A percentile compares a stretch with the other conserved stretches of the same genome.
Evolutionary conservation across 441 rosid genomes (phyloP).

Genomic region (Populus hybrid): DNA sequence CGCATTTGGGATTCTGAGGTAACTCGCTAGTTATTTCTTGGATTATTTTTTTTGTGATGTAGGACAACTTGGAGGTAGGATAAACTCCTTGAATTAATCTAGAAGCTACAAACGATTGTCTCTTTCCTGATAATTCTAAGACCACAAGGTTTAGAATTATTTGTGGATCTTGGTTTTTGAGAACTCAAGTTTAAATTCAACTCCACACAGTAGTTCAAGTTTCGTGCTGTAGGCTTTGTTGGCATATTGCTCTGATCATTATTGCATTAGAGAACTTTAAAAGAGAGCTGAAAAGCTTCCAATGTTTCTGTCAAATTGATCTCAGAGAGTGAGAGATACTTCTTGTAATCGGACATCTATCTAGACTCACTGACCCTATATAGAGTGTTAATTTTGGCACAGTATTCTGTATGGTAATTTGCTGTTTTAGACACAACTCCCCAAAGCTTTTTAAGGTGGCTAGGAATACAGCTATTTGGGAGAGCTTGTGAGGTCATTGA

Average conservation of each 20-base stretch:
- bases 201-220: not conserved
- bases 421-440: not conserved
- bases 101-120: not conserved
- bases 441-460: not conserved
- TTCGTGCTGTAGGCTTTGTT: not conserved
- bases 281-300: not conserved
- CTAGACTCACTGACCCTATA: not conserved
- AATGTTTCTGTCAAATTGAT: not conserved
- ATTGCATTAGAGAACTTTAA: not conserved
- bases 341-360: not conserved
- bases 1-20: conserved; percentile 97
- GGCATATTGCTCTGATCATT: not conserved
- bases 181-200: not conserved
- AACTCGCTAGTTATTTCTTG: not conserved
- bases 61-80: not conserved
- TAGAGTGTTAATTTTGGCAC: not conserved
- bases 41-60: not conserved
- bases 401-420: not conserved
- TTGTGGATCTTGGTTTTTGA: not conserved
- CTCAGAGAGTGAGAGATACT: not conserved
- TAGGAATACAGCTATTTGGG: not conserved
- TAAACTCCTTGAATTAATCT: not conserved
- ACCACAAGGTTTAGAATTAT: not conserved
- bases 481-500: not conserved
- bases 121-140: not conserved